Percentiles rank a stretch among this genome's conserved stretches.
Evolutionary conservation across 1,284 basidiomycete species (phyloP).

Genomic region (Polyporus tsugae): DNA sequence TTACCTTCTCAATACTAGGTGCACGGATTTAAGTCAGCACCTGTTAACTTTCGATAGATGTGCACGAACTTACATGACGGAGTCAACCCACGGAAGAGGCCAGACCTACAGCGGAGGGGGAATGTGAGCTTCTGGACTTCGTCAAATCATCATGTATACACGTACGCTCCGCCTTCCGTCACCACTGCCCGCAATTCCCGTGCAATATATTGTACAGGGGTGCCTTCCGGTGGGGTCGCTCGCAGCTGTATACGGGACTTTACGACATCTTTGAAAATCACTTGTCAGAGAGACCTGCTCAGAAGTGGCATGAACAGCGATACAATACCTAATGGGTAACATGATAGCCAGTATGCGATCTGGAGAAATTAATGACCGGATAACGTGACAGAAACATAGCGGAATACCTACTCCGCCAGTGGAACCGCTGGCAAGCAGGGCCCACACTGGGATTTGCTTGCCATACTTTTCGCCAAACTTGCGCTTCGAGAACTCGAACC

Average conservation of each 20-base stretch:
- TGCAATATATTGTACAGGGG: constrained; percentile 85
- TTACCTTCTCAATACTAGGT: constrained; percentile 66
- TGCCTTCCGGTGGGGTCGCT: constrained; percentile 76
- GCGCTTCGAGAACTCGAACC: constrained; percentile 91
- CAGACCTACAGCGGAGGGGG: constrained; percentile 51
- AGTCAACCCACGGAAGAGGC: constrained; percentile 77
- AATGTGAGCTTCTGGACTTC: neutral
- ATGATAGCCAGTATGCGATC: constrained; percentile 94
- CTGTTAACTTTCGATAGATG: neutral
- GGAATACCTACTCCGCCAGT: constrained; percentile 79
- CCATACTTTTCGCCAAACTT: constrained; percentile 71
- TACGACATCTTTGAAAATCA: constrained; percentile 72
- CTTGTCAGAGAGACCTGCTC: constrained; percentile 2
- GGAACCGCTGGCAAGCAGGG: constrained; percentile 85
- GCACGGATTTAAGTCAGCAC: constrained; percentile 4
- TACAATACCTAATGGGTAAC: constrained; percentile 81
- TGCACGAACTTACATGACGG: constrained; percentile 64
- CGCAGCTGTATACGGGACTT: constrained; percentile 92
- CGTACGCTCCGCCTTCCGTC: constrained; percentile 80
- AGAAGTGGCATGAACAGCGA: neutral
- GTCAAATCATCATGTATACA: constrained; percentile 25
- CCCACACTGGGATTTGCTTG: constrained; percentile 86
- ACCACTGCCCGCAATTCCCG: constrained; percentile 76
- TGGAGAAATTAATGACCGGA: constrained; percentile 37
- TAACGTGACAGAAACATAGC: neutral